A percentile compares a stretch with the other conserved stretches of the same genome.
Evolutionary conservation across 1,139 yeast genomes (phyloP).

Genomic region (Eremothecium gossypii): DNA sequence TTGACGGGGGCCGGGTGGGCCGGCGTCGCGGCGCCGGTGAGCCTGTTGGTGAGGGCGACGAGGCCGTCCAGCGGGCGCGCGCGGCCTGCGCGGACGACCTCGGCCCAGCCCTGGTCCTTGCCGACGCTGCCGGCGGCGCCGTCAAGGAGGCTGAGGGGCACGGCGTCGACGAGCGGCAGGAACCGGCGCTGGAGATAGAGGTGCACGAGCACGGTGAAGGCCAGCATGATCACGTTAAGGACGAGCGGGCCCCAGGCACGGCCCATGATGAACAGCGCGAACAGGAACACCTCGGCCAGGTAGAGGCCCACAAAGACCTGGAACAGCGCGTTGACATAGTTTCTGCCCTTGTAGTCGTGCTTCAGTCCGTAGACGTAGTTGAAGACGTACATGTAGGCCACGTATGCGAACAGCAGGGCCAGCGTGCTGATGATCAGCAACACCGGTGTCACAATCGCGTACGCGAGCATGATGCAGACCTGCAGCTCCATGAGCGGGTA

Average conservation of each 20-base stretch:
- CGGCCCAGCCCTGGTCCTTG: constrained; percentile 55
- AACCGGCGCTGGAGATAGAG: constrained; percentile 49
- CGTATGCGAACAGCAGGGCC: constrained; percentile 46
- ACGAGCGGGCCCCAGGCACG: constrained; percentile 69
- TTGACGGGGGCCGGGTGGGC: constrained; percentile 11
- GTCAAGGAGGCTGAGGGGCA: constrained; percentile 70
- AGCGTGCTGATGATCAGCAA: constrained; percentile 56
- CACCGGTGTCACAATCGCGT: constrained; percentile 70
- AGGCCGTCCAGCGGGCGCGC: constrained; percentile 12
- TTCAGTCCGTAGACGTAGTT: constrained; percentile 50
- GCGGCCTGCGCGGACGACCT: constrained; percentile 44
- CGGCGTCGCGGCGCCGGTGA: constrained; percentile 10
- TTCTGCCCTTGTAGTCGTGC: constrained; percentile 54
- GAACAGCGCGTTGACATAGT: constrained; percentile 57
- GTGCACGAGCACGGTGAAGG: constrained; percentile 45
- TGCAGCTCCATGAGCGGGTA: constrained; percentile 68
- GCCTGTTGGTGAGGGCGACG: constrained; percentile 20
- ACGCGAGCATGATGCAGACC: constrained; percentile 62
- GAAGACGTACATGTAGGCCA: constrained; percentile 52
- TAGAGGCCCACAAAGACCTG: constrained; percentile 59
- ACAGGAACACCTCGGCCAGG: constrained; percentile 54
- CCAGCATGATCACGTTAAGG: constrained; percentile 46
- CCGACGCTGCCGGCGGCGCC: constrained; percentile 36
- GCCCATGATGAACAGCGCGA: constrained; percentile 60
- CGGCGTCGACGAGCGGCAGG: constrained; percentile 52